Conservation (phyloP, 805 yeast genomes). For the Starmerella khaoyaiensis region DNA sequence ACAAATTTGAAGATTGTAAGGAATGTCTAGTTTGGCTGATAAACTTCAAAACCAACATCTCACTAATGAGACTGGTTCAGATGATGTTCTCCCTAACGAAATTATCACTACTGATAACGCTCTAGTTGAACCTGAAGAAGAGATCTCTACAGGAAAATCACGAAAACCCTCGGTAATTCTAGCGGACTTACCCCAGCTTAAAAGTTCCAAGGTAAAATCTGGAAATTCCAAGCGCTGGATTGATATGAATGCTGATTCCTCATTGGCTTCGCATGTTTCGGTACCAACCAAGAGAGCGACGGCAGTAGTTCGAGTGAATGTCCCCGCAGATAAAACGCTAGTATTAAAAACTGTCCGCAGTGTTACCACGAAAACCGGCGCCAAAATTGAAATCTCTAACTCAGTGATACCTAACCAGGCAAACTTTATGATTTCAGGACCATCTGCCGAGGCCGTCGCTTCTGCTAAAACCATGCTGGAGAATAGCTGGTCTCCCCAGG, state of each 20-base stretch:
- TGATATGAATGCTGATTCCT: no score
- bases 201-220: not conserved
- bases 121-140: no score
- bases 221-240: no score
- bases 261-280: no score
- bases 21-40: slow-evolving; percentile 12
- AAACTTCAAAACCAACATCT: slow-evolving; percentile 9
- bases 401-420: slow-evolving; percentile 12
- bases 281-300: no score
- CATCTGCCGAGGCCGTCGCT: slow-evolving; percentile 6
- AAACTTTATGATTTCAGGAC: slow-evolving; percentile 18
- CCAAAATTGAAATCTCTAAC: slow-evolving; percentile 15
- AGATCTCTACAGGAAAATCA: not conserved
- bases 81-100: no score
- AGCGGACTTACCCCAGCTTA: slow-evolving; percentile 11
- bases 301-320: no score
- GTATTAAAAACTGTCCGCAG: slow-evolving; percentile 8
- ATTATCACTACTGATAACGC: no score
- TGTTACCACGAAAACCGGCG: slow-evolving; percentile 5
- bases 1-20: no score
- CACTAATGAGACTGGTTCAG: no score
- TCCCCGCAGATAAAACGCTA: not conserved
- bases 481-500: slow-evolving; percentile 13
- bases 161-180: not conserved
- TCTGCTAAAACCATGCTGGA: slow-evolving; percentile 9